Evolutionary conservation across 2,329 filamentous ascomycete genomes (phyloP).

Genomic region (Penicillium freii): DNA sequence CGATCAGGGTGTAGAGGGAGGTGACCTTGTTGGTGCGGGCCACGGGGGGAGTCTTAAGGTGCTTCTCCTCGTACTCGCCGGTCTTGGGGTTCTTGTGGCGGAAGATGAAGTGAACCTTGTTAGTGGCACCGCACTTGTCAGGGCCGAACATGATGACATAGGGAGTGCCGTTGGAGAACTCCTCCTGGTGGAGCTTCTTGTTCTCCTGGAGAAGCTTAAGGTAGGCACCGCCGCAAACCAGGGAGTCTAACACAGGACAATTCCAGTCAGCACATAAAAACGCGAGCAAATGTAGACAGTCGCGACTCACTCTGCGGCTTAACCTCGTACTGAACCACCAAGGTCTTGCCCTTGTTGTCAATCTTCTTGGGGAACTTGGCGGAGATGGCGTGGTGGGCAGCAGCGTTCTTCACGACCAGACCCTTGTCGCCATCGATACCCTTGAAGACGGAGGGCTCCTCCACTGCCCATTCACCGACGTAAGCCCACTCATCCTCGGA

Average conservation of each 20-base stretch:
- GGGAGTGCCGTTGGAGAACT: slow-evolving; percentile 95
- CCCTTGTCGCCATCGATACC: slow-evolving; percentile 94
- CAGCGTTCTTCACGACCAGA: slow-evolving; percentile 95
- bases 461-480: slow-evolving; percentile 92
- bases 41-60: slow-evolving; percentile 77
- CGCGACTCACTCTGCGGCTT: slow-evolving; percentile 86
- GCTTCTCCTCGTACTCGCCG: slow-evolving; percentile 99
- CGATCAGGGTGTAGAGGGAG: slow-evolving; percentile 93
- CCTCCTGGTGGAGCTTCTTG: slow-evolving; percentile 92
- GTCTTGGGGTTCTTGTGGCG: slow-evolving; percentile 99
- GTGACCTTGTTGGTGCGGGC: slow-evolving; percentile 89
- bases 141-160: slow-evolving; percentile 99
- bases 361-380: slow-evolving; percentile 97
- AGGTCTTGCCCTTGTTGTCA: slow-evolving; percentile 93
- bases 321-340: slow-evolving; percentile 98
- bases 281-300: neutral
- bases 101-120: slow-evolving; percentile 98
- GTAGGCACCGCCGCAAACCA: slow-evolving; percentile 98
- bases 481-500: slow-evolving; percentile 93
- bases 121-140: slow-evolving; percentile 98
- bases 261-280: neutral
- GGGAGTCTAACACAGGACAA: slow-evolving; percentile 64
- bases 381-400: slow-evolving; percentile 98
- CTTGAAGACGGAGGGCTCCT: slow-evolving; percentile 87
- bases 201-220: slow-evolving; percentile 98